phyloP scores from a whole-genome alignment of 2,329 filamentous ascomycete genomes.

The Mycosphaerella arachidis region DNA sequence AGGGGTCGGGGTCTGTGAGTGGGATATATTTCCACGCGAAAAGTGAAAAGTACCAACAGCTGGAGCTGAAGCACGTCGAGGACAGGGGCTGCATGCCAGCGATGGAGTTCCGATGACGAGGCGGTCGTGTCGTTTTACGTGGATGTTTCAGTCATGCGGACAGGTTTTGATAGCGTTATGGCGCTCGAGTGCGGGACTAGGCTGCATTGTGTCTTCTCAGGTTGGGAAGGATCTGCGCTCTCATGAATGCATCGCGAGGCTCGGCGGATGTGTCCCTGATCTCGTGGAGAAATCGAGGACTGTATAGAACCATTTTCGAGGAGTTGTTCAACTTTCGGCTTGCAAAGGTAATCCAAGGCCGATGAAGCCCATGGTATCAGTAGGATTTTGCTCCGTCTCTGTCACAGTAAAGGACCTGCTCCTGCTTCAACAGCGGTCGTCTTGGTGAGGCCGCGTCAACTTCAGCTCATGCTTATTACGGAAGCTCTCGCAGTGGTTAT shows the following conservation, averaged over 20 bases:
- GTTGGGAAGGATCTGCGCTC: neutral
- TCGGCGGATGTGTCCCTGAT: neutral
- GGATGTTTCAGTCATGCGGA: neutral
- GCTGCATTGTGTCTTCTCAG: neutral
- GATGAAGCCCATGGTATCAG: neutral
- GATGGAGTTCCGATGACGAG: slow-evolving; percentile 75
- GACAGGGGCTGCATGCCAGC: slow-evolving; percentile 78
- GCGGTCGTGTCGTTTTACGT: neutral
- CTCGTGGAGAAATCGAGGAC: neutral
- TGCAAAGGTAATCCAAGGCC: neutral
- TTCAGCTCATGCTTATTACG: neutral
- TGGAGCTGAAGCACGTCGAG: slow-evolving; percentile 83
- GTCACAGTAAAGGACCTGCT: neutral
- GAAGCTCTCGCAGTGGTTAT: neutral
- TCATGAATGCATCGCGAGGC: neutral
- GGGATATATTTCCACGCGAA: slow-evolving; percentile 98
- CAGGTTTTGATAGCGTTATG: slow-evolving; percentile 22
- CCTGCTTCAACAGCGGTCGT: neutral
- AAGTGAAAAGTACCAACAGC: slow-evolving; percentile 96
- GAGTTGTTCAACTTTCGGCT: neutral
- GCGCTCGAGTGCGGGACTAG: slow-evolving; percentile 9
- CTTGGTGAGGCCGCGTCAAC: neutral
- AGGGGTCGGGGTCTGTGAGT: slow-evolving; percentile 76
- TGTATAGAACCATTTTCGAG: neutral
- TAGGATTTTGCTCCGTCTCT: neutral